Conservation (phyloP, 352 stramenopile species). For the Pilasporangium apinafurcum region DNA sequence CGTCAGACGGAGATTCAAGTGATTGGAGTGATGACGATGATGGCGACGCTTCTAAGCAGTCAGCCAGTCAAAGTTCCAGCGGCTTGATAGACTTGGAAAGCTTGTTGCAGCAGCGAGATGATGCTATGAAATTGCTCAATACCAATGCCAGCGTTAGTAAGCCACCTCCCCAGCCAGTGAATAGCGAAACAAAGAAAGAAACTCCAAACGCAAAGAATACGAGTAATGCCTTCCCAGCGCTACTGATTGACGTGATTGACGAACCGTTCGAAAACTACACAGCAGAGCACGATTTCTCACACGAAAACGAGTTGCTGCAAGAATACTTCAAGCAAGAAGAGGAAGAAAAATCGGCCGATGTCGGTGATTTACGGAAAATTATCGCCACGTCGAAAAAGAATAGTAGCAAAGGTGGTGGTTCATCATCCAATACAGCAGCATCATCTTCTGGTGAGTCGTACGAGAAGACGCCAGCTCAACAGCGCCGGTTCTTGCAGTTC, state of each 20-base stretch:
- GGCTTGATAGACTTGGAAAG: conserved; percentile 50
- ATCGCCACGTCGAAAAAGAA: conserved; percentile 53
- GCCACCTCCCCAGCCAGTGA: too few relatives aligned
- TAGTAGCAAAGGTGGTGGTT: conserved; percentile 2
- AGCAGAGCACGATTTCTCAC: conserved; percentile 50
- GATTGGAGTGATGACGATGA: conserved; percentile 70
- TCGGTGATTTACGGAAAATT: conserved; percentile 48
- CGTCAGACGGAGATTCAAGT: conserved; percentile 43
- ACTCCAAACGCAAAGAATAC: not conserved
- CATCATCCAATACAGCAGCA: conserved; percentile 5
- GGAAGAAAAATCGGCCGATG: conserved; percentile 66
- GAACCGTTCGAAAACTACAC: conserved; percentile 70
- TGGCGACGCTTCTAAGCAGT: conserved; percentile 11
- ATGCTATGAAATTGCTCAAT: conserved; percentile 34
- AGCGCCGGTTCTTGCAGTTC: conserved; percentile 81
- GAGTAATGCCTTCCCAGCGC: conserved; percentile 38
- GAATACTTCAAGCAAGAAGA: conserved; percentile 80
- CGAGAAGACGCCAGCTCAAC: conserved; percentile 64
- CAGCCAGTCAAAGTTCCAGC: conserved; percentile 3
- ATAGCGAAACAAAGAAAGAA: conserved; percentile 3
- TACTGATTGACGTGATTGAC: conserved; percentile 68
- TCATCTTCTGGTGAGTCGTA: conserved; percentile 55
- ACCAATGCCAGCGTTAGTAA: conserved; percentile 1
- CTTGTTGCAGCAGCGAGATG: conserved; percentile 61
- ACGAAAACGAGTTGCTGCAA: conserved; percentile 70